Evolutionary conservation across 2,329 filamentous ascomycete genomes (phyloP).

Genomic region (Calonectria pseudoreteaudii): DNA sequence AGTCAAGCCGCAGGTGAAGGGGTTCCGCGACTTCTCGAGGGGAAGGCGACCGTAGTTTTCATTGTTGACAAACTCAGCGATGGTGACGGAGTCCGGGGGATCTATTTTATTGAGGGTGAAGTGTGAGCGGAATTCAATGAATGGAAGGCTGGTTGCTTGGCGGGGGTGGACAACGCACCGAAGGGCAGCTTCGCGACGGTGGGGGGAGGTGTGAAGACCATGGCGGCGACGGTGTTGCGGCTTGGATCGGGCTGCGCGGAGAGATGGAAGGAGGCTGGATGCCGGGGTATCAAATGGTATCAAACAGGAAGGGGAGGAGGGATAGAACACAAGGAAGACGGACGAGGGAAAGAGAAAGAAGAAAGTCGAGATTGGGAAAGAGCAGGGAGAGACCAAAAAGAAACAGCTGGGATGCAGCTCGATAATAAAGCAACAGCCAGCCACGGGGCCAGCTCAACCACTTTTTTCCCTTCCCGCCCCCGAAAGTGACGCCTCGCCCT

Average conservation of each 20-base stretch:
- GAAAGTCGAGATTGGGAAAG: neutral
- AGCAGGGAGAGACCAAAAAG: neutral
- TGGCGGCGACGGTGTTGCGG: neutral
- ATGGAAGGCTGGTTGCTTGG: neutral
- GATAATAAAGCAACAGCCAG: constrained; percentile 4
- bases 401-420: neutral
- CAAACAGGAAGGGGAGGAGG: neutral
- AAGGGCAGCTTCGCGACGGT: constrained; percentile 2
- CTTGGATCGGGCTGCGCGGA: neutral
- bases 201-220: neutral
- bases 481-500: neutral
- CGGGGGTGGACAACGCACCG: neutral
- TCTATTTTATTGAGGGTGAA: constrained; percentile 49
- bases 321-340: neutral
- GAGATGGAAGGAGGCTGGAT: neutral
- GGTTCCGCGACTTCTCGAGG: constrained; percentile 71
- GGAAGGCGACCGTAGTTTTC: constrained; percentile 77
- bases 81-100: constrained; percentile 78
- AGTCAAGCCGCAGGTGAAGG: constrained; percentile 82
- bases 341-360: neutral
- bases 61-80: constrained; percentile 81
- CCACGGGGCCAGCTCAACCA: neutral
- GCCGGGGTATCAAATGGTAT: neutral
- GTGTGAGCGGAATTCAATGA: neutral
- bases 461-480: neutral